Evolutionary conservation across 2,329 filamentous ascomycete genomes (phyloP).

Genomic region (Trichothecium sympodiale): DNA sequence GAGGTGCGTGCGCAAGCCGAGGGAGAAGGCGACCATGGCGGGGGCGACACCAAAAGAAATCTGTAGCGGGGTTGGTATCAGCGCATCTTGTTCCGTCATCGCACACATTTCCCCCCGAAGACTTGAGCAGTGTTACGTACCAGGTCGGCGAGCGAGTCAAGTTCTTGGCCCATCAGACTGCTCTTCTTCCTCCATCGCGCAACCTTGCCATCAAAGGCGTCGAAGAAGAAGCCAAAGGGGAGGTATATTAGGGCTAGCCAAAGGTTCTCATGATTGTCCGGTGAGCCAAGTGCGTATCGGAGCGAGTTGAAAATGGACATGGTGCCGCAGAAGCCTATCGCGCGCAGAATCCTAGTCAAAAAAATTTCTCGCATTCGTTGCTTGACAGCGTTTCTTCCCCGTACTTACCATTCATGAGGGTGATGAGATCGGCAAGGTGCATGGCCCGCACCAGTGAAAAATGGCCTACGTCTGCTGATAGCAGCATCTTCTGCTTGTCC

Average conservation of each 20-base stretch:
- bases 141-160: conserved; percentile 91
- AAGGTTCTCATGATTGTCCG: conserved; percentile 54
- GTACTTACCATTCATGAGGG: conserved; percentile 60
- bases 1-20: conserved; percentile 73
- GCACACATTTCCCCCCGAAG: too few species aligned
- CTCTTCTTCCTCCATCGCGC: conserved; percentile 95
- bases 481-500: conserved; percentile 67
- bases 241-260: conserved; percentile 80
- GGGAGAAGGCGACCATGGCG: conserved; percentile 74
- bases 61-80: conserved; percentile 31
- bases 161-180: conserved; percentile 93
- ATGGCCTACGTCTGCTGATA: conserved; percentile 60
- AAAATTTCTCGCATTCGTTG: background rate
- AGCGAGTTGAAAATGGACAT: conserved; percentile 95
- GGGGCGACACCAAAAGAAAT: conserved; percentile 93
- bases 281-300: conserved; percentile 75
- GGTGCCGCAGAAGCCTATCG: conserved; percentile 65
- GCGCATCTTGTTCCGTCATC: background rate
- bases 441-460: conserved; percentile 60
- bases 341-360: background rate
- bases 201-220: conserved; percentile 95
- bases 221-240: conserved; percentile 90
- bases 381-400: background rate
- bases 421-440: conserved; percentile 76
- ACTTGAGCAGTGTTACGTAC: conserved; percentile 45